Conservation (phyloP, 768 basidiomycete genomes). For the Stropharia rugosoannulata region DNA sequence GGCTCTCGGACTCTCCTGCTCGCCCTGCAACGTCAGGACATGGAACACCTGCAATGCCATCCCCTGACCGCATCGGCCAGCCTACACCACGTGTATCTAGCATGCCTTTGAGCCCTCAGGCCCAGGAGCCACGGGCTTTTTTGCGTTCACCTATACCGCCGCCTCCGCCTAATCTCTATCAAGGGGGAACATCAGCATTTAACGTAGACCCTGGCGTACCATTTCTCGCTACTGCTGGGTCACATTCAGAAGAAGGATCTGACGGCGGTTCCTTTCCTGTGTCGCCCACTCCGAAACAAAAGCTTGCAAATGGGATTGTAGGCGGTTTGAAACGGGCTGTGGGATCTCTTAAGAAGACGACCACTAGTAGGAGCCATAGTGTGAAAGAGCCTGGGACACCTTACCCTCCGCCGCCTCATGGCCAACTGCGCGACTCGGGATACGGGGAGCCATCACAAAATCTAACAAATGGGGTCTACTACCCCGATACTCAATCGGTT, state of each 20-base stretch:
- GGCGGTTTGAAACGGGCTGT: slow-evolving; percentile 29
- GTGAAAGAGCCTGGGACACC: background rate
- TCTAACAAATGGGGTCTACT: no score
- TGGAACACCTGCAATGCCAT: background rate
- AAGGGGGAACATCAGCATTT: slow-evolving; percentile 9
- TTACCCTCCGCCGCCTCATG: slow-evolving; percentile 7
- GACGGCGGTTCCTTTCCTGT: slow-evolving; percentile 4
- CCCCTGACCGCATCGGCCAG: background rate
- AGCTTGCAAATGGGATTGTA: slow-evolving; percentile 29
- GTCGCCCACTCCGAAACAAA: slow-evolving; percentile 2
- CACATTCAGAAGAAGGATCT: slow-evolving; percentile 5
- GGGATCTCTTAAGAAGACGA: slow-evolving; percentile 16
- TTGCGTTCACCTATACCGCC: slow-evolving; percentile 18
- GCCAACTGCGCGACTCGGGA: background rate
- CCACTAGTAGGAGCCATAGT: background rate
- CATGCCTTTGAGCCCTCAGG: background rate
- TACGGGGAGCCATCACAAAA: no score
- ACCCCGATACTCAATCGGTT: no score
- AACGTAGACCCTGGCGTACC: slow-evolving; percentile 23
- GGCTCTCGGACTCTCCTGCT: slow-evolving; percentile 15
- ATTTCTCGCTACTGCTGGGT: slow-evolving; percentile 19
- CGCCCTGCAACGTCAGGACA: background rate
- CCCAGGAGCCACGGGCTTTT: background rate
- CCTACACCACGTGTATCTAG: background rate
- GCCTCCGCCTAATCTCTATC: slow-evolving; percentile 21